phyloP scores from a whole-genome alignment of 345 rosid species.

The Citrus glauca region DNA sequence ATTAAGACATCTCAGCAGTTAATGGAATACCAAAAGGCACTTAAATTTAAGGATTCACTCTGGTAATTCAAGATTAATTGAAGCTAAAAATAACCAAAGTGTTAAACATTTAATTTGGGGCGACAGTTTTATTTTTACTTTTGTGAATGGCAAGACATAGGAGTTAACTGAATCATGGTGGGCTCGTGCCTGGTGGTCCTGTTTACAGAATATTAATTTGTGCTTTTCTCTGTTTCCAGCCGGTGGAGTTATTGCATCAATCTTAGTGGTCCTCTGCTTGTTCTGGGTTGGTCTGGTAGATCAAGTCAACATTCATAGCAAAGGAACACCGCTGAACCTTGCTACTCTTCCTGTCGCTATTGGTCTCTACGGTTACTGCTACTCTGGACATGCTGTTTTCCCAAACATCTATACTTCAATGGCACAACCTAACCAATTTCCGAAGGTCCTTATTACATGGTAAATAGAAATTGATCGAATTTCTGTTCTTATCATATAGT shows the following conservation, averaged over 20 bases:
- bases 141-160: background rate
- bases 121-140: background rate
- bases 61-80: background rate
- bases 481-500: background rate
- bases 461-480: slow-evolving; percentile 16
- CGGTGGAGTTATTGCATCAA: slow-evolving; percentile 93
- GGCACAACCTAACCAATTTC: slow-evolving; percentile 70
- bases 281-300: slow-evolving; percentile 88
- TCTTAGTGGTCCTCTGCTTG: slow-evolving; percentile 74
- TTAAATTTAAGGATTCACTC: no score
- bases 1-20: no score
- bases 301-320: slow-evolving; percentile 60
- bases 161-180: background rate
- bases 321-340: slow-evolving; percentile 61
- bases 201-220: slow-evolving; percentile 9
- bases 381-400: slow-evolving; percentile 97
- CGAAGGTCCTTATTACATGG: slow-evolving; percentile 74
- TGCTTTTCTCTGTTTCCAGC: slow-evolving; percentile 38
- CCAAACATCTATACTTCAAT: slow-evolving; percentile 94
- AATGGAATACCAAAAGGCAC: no score
- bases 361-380: slow-evolving; percentile 92
- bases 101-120: background rate
- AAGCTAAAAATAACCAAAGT: background rate
- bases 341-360: slow-evolving; percentile 86
- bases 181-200: background rate